Evolutionary conservation across 2,329 filamentous ascomycete species (phyloP), one percentile per base, ranked within the genome.

Genomic region (Alternaria ethzedia): DNA sequence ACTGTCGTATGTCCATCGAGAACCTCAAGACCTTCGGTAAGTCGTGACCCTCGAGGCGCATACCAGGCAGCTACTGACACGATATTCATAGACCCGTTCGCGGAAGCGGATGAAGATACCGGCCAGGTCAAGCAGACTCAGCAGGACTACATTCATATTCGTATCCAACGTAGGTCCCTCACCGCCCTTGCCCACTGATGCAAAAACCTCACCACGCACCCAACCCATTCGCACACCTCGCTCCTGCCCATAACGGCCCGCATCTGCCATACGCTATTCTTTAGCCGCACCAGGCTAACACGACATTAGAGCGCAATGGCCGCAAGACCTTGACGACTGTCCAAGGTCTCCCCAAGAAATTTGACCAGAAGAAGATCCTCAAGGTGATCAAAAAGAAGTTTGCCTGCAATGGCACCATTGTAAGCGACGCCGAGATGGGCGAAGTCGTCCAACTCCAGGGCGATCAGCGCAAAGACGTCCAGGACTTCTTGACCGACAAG

Each of bases 331-430:
- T 99, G 91, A 99, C 96, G 78, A 99, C 96, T 78, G 94, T 99
- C 80, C 95, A 98, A 89, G 96, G 96, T 85, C 90, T 99, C 79
- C 95, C 96, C 70, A 96, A 96, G 87, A 97, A 98, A 83, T 98
- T 97, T 81, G 95, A 97, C 86, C 94, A 96, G 85, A 98, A 97
- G 90, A 97, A 97, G 87, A 97, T 99, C 82, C 90, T 99, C 79
- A 97, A 97, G 88, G 94, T 97, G 84, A 97, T 98, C 88, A 98
- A 98, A 91, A 98, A 98, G 90, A 96, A 97, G 83, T 98, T 98
- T 80, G 95, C 96, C 84, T 98, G 95, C 93, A 98, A 99, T 97
- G 96, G 96, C 89, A 98, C 94, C 85, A 96, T 98, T 83, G 94
- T 98, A 84, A 89, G 89, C 81, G 95, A 98, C 85, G 89, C 88